Evolutionary conservation across 1,139 yeast species (phyloP).

Genomic region (Lizanozyma gosingica): DNA sequence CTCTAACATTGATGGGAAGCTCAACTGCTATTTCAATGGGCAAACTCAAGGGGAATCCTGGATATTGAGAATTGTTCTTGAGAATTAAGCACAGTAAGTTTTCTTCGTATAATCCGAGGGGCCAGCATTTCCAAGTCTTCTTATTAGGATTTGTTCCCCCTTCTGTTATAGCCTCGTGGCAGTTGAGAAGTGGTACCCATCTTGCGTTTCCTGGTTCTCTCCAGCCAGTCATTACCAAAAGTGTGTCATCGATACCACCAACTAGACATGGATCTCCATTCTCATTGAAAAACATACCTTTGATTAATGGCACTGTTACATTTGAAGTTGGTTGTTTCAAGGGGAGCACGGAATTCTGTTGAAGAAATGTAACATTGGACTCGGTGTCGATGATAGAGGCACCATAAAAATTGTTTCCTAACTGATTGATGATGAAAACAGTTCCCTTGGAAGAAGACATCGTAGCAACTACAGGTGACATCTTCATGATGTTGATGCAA

Average conservation of each 20-base stretch:
- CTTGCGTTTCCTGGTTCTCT: conserved; percentile 64
- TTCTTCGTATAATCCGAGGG: conserved; percentile 67
- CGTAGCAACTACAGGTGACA: conserved; percentile 30
- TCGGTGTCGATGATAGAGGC: conserved; percentile 30
- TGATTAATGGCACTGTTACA: conserved; percentile 30
- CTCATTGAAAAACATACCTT: conserved; percentile 72
- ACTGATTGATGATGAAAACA: conserved; percentile 26
- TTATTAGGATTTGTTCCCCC: conserved; percentile 38
- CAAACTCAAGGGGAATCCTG: conserved; percentile 71
- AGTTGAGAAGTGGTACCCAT: conserved; percentile 84
- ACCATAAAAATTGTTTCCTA: conserved; percentile 19
- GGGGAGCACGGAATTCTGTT: conserved; percentile 34
- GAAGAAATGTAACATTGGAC: conserved; percentile 29
- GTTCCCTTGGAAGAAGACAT: conserved; percentile 25
- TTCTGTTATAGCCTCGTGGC: conserved; percentile 47
- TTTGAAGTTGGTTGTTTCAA: conserved; percentile 13
- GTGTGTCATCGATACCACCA: conserved; percentile 59
- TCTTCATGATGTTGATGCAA: conserved; percentile 30
- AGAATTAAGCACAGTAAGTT: conserved; percentile 66
- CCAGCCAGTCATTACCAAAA: conserved; percentile 71
- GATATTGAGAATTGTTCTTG: conserved; percentile 27
- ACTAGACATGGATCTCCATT: conserved; percentile 86
- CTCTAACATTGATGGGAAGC: conserved; percentile 43
- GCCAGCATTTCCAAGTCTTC: conserved; percentile 69
- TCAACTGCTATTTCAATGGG: conserved; percentile 69